Base-by-base conservation (phyloP, 148 eudicot species). In the Amaranthus hypochondriacus region DNA sequence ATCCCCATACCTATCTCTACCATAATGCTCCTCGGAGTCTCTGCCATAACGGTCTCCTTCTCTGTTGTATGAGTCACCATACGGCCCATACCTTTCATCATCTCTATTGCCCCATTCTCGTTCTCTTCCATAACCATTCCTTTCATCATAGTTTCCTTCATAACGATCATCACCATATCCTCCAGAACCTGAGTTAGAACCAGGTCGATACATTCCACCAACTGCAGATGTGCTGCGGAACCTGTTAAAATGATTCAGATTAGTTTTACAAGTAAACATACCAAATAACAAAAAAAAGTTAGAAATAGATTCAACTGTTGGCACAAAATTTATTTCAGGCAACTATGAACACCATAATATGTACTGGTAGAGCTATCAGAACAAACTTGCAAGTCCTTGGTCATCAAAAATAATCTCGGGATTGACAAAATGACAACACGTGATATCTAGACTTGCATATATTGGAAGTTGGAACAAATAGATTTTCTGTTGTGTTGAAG, bases 51-150 rank as follows among this genome's bases (percentile, higher is more conserved):
- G 87, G 73, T 89, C 96, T 64, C 86, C 90, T 58, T 89, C 92
- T 74, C 86, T 87, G 60, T 73, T 80, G 75, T 87, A 81, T 14
- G 86, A 70, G 18, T 87, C 87, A 15, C 84, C 92, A 82, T 83
- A 80, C 47, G 79, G 86, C 75, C 92, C 93, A 84, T 89, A 87
- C 55, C 78, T 82, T 50, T 88, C 96, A 78, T 89, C 92, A 73
- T 89, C 94, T 75, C 85, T 77, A 49, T 63, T 75, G 71, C 92
- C 81, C 82, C 86, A 64, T 56, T 90, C 96, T 82, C 89, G 86
- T 46, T 91, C 98, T 77, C 91, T 84, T 79, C 92, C 97, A 84
- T 91, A 83, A 49, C 92, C 92, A 82, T 91, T 88, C 53, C 90
- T 82, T 56, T 91, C 97, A 73, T 83, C 87, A 75, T 84, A 79